Percentiles rank a stretch among this genome's conserved stretches.
phyloP scores from a whole-genome alignment of 2,329 filamentous ascomycete species.

The Camillea tinctor region DNA sequence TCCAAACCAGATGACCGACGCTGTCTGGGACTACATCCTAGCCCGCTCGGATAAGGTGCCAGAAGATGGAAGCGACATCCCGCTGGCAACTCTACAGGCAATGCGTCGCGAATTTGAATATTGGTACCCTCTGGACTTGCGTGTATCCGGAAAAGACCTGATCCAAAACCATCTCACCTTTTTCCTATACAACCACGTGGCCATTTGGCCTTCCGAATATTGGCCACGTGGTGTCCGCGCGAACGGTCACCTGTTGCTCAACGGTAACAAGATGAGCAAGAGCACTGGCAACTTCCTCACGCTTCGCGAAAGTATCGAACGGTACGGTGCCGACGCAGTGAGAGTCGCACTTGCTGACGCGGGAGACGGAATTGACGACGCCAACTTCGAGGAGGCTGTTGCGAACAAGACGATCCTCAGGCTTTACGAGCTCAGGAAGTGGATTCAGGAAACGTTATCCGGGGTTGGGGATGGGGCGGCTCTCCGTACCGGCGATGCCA shows the following conservation, averaged over 20 bases:
- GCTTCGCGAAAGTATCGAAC: slow-evolving; percentile 74
- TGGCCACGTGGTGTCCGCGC: slow-evolving; percentile 84
- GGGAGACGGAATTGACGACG: slow-evolving; percentile 89
- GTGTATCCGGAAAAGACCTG: slow-evolving; percentile 87
- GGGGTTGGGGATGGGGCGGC: slow-evolving; percentile 65
- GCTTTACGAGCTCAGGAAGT: slow-evolving; percentile 78
- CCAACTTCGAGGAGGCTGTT: slow-evolving; percentile 94
- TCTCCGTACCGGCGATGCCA: slow-evolving; percentile 71
- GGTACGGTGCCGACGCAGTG: slow-evolving; percentile 92
- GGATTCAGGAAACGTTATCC: slow-evolving; percentile 74
- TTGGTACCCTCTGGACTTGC: slow-evolving; percentile 91
- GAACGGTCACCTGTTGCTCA: slow-evolving; percentile 91
- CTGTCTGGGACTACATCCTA: slow-evolving; percentile 1
- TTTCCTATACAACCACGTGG: slow-evolving; percentile 89
- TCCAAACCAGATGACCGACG: slow-evolving; percentile 1
- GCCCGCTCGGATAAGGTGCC: background rate
- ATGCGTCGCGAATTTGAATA: slow-evolving; percentile 94
- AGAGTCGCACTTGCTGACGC: slow-evolving; percentile 91
- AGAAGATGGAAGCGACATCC: background rate
- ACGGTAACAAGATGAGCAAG: slow-evolving; percentile 98
- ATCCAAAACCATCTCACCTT: slow-evolving; percentile 95
- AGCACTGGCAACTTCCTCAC: slow-evolving; percentile 97
- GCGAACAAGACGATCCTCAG: slow-evolving; percentile 83
- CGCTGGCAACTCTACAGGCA: slow-evolving; percentile 32
- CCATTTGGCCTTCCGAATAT: slow-evolving; percentile 82